Evolutionary conservation across 2,329 filamentous ascomycete species (phyloP), one percentile per base, ranked within the genome.

Genomic region (Penicillium sp.): DNA sequence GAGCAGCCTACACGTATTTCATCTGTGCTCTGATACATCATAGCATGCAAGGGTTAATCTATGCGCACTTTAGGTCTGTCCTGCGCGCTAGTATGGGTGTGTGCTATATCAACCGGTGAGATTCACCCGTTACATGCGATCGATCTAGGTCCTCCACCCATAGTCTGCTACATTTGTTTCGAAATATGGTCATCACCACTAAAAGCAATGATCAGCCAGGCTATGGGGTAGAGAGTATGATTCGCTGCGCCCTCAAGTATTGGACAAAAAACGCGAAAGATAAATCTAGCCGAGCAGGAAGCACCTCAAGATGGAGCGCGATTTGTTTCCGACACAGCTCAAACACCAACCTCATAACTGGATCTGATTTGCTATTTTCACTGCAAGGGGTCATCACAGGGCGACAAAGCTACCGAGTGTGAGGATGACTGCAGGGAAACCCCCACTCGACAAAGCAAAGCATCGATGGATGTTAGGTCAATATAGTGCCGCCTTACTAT

Each of bases 371-470:
- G 58, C 21, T 36, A 24, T 47, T n/a, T 27, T 2, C 4, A 29
- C 49, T 59, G 57, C 51, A 62, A 63, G 59, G 60, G 56, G 49
- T 48, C 24, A 43, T 49, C 43, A 50, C 22, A 36, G 42, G 40
- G 24, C 10, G 49, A 18, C 31, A 10, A 45, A 43, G 6, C 38
- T 18, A 40, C 14, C 14, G 4, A 2, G 38, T 21, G n/a, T 43
- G 44, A 42, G 47, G 32, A 24, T 61, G 53, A 42, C 58, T 44
- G 51, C 60, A 43, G 54, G 54, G 52, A 57, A 54, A 14, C 40
- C 42, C 34, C 42, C 36, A 38, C 31, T 34, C 31, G 10, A n/a
- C 13, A 7, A 36, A 36, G 49, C 8, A 8, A 27, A 43, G 21
- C 18, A 27, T 47, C 11, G 11, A 36, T 18, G 5, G 34, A 16